Conservation (phyloP, 805 yeast genomes). For the Wickerhamomyces queroliae region DNA sequence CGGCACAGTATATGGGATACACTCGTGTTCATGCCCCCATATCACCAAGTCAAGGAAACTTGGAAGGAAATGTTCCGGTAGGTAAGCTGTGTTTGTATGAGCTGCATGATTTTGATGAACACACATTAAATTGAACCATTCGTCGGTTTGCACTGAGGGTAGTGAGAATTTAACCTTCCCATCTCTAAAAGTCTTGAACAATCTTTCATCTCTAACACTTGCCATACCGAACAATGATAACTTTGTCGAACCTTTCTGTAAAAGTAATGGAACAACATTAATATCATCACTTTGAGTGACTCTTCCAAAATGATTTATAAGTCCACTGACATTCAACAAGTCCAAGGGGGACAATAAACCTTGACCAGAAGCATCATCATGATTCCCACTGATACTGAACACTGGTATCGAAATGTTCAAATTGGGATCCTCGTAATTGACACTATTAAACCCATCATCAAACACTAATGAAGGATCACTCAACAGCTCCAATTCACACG, state of each 20-base stretch:
- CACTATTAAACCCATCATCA: conserved; percentile 59
- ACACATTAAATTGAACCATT: conserved; percentile 81
- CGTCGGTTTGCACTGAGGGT: conserved; percentile 51
- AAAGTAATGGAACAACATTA: conserved; percentile 65
- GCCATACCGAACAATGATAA: conserved; percentile 87
- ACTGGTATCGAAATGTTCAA: conserved; percentile 84
- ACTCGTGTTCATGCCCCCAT: conserved; percentile 99
- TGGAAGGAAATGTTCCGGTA: conserved; percentile 85
- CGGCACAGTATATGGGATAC: conserved; percentile 62
- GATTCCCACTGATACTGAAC: conserved; percentile 92
- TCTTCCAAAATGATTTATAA: conserved; percentile 86
- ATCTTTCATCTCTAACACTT: conserved; percentile 82
- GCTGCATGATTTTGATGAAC: conserved; percentile 90
- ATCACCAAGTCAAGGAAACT: conserved; percentile 73
- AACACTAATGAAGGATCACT: conserved; percentile 69
- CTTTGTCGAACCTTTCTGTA: conserved; percentile 78
- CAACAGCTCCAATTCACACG: conserved; percentile 76
- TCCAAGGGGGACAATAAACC: conserved; percentile 82
- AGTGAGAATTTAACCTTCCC: conserved; percentile 74
- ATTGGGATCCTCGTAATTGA: conserved; percentile 89
- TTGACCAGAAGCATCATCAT: conserved; percentile 93
- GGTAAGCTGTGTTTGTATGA: conserved; percentile 71
- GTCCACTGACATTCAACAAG: conserved; percentile 70
- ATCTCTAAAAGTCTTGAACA: conserved; percentile 75
- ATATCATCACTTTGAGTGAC: conserved; percentile 72